Percentiles rank a stretch among this genome's conserved stretches.
Evolutionary conservation across 345 rosid genomes (phyloP).

Genomic region (Populus deltoides): DNA sequence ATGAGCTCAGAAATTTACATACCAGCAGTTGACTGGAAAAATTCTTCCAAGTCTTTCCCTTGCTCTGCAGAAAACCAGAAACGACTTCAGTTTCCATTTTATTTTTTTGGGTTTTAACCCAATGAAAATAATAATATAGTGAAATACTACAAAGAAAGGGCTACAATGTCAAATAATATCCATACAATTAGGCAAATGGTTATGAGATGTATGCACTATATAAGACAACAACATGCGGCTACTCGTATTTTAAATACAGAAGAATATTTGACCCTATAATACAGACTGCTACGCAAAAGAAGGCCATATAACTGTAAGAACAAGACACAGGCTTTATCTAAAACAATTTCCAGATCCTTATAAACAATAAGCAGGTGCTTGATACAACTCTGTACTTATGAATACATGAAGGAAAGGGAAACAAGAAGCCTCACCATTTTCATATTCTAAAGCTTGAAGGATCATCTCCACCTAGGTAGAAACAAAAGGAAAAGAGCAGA

Average conservation of each 20-base stretch:
- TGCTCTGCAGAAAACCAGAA: slow-evolving; percentile 55
- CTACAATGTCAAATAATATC: background rate
- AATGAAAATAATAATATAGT: background rate
- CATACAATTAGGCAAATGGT: background rate
- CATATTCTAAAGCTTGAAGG: slow-evolving; percentile 95
- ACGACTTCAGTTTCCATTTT: slow-evolving; percentile 21
- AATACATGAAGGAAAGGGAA: background rate
- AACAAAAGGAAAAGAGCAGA: slow-evolving; percentile 4
- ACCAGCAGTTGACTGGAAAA: slow-evolving; percentile 92
- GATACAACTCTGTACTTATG: background rate
- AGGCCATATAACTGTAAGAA: background rate
- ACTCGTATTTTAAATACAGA: too few relatives aligned
- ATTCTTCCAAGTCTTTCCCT: slow-evolving; percentile 86
- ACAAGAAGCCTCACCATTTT: slow-evolving; percentile 53
- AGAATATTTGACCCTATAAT: too few relatives aligned
- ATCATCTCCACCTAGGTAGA: slow-evolving; percentile 81
- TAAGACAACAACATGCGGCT: too few relatives aligned
- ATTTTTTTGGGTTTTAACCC: background rate
- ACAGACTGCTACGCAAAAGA: too few relatives aligned
- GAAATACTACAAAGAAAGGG: background rate
- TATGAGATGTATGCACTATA: background rate
- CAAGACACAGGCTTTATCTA: background rate
- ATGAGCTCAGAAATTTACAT: slow-evolving; percentile 6
- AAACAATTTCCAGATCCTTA: background rate
- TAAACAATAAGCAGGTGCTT: background rate